Conservation (phyloP, 768 basidiomycete genomes). For the Leccinum boreale region DNA sequence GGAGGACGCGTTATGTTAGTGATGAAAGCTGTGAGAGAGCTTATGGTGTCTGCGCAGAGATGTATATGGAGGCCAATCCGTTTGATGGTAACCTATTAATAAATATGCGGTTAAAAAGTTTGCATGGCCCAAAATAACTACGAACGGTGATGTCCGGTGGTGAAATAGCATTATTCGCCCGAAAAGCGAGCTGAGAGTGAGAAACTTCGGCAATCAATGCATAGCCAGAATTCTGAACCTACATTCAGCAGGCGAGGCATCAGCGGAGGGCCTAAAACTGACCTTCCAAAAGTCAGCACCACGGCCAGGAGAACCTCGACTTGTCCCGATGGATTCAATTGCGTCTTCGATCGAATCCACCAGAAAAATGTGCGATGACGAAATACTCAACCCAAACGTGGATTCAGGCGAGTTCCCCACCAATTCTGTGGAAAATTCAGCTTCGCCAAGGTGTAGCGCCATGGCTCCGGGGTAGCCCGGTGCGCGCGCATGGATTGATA, state of each 20-base stretch:
- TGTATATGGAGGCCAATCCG: slow-evolving; percentile 55
- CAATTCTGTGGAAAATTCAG: slow-evolving; percentile 71
- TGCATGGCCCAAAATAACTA: slow-evolving; percentile 2
- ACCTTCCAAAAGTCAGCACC: slow-evolving; percentile 70
- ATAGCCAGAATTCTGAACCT: slow-evolving; percentile 56
- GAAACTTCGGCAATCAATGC: slow-evolving; percentile 61
- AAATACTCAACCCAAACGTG: slow-evolving; percentile 46
- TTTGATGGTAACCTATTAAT: slow-evolving; percentile 51
- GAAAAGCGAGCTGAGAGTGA: slow-evolving; percentile 45
- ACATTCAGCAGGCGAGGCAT: slow-evolving; percentile 3
- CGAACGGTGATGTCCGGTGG: slow-evolving; percentile 40
- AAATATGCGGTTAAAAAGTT: slow-evolving; percentile 1
- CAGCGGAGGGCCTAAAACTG: slow-evolving; percentile 16
- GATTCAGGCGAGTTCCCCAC: slow-evolving; percentile 62
- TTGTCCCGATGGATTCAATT: slow-evolving; percentile 13
- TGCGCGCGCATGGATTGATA: slow-evolving; percentile 60
- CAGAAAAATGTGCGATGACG: slow-evolving; percentile 49
- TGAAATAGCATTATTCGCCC: slow-evolving; percentile 20
- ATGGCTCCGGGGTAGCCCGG: slow-evolving; percentile 60
- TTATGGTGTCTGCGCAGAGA: slow-evolving; percentile 75
- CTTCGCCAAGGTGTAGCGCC: slow-evolving; percentile 61
- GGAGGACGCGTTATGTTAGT: slow-evolving; percentile 48
- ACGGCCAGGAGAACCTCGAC: slow-evolving; percentile 15
- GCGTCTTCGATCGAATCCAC: slow-evolving; percentile 50
- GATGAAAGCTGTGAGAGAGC: slow-evolving; percentile 54